Evolutionary conservation across 805 yeast genomes (phyloP).

Genomic region (Clavispora fructus): DNA sequence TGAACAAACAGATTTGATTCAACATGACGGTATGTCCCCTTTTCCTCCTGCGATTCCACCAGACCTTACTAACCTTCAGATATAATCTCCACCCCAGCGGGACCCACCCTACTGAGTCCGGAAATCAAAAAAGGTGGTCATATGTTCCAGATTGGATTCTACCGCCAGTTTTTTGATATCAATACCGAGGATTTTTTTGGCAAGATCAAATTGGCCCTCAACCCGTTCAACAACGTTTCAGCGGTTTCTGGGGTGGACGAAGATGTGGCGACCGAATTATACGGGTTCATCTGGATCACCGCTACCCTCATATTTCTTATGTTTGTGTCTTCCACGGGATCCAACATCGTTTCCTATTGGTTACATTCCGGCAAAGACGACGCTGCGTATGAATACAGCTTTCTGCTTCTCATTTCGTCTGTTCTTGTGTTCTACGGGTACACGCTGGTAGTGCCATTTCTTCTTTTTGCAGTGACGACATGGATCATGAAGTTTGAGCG

Average conservation of each 20-base stretch:
- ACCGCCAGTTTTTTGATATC: constrained; percentile 64
- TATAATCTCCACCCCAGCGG: background rate
- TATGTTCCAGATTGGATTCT: constrained; percentile 52
- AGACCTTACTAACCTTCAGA: constrained; percentile 1
- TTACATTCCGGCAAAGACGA: constrained; percentile 34
- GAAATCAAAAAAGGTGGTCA: background rate
- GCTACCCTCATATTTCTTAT: constrained; percentile 71
- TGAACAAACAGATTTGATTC: constrained; percentile 16
- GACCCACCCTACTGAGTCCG: background rate
- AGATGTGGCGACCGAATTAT: constrained; percentile 53
- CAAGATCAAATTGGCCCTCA: constrained; percentile 51
- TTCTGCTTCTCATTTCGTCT: constrained; percentile 60
- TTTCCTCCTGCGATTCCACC: background rate
- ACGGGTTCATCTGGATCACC: constrained; percentile 89
- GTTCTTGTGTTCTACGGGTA: constrained; percentile 73
- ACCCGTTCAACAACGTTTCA: constrained; percentile 41
- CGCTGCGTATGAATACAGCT: constrained; percentile 51
- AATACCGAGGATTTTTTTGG: constrained; percentile 56
- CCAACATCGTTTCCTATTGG: constrained; percentile 57
- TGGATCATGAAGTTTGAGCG: constrained; percentile 50
- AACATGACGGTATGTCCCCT: constrained; percentile 17
- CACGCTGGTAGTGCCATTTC: constrained; percentile 58
- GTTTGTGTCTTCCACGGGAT: constrained; percentile 70
- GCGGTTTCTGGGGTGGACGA: constrained; percentile 11
- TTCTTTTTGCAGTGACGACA: constrained; percentile 46